phyloP scores from a whole-genome alignment of 1,284 basidiomycete genomes.

The Papiliotrema fonsecae region DNA sequence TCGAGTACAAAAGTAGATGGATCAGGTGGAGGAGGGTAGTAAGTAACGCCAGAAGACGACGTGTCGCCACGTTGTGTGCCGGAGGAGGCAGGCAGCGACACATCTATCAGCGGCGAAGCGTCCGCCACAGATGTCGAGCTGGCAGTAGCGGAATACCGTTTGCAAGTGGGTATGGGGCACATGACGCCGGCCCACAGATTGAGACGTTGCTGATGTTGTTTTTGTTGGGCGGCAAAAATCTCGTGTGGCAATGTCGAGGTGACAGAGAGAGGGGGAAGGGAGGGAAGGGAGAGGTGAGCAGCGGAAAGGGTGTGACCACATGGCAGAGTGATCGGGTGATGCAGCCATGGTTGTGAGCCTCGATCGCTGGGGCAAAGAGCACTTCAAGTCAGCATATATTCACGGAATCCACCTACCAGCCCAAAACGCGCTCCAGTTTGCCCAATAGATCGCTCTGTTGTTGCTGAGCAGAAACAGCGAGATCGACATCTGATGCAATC shows the following conservation, averaged over 20 bases:
- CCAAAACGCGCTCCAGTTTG: constrained; percentile 21
- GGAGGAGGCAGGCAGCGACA: not conserved
- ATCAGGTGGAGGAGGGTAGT: constrained; percentile 24
- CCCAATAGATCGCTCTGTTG: constrained; percentile 8
- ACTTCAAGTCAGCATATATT: constrained; percentile 25
- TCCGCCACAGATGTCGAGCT: constrained; percentile 4
- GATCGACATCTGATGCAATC: not conserved
- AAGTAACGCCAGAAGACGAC: constrained; percentile 24
- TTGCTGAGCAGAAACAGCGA: constrained; percentile 3
- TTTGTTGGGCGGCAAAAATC: constrained; percentile 22
- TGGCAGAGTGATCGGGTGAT: constrained; percentile 54
- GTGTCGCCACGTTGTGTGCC: constrained; percentile 9
- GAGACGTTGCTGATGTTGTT: constrained; percentile 31
- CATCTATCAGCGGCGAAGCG: not conserved
- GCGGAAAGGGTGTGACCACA: constrained; percentile 59
- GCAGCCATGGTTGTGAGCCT: constrained; percentile 30
- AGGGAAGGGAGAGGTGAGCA: constrained; percentile 37
- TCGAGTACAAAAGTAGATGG: constrained; percentile 29
- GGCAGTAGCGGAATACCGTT: constrained; percentile 25
- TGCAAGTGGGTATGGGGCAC: constrained; percentile 40
- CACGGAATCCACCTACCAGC: constrained; percentile 13
- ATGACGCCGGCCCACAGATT: constrained; percentile 31
- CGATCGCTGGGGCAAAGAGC: constrained; percentile 47
- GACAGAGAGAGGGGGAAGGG: constrained; percentile 27
- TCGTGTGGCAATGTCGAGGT: constrained; percentile 18